phyloP scores from a whole-genome alignment of 2,329 filamentous ascomycete genomes.

The Aureobasidium sp. region DNA sequence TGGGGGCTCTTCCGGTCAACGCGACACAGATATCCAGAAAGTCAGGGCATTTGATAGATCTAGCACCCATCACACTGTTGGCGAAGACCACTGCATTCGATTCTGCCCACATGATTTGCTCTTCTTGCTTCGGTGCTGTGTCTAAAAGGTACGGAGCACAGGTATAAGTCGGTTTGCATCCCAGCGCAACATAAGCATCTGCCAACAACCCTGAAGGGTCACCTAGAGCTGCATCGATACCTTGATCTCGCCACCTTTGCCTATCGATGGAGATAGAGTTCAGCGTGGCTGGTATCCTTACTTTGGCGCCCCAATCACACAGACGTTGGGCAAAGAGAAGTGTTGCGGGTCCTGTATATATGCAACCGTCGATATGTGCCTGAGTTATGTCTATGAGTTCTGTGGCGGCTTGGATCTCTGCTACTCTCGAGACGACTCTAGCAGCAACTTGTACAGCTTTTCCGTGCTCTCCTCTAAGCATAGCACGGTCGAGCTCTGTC shows the following conservation, averaged over 20 bases:
- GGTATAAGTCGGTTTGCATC: constrained; percentile 36
- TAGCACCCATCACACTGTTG: constrained; percentile 40
- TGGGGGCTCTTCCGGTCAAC: constrained; percentile 34
- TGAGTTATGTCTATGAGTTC: constrained; percentile 34
- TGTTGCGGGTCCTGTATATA: constrained; percentile 36
- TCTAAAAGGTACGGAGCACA: constrained; percentile 40
- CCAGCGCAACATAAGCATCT: constrained; percentile 35
- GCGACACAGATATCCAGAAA: constrained; percentile 40
- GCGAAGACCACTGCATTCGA: constrained; percentile 42
- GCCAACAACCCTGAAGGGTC: constrained; percentile 30
- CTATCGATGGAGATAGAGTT: constrained; percentile 41
- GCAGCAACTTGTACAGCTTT: constrained; percentile 33
- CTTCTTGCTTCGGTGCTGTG: constrained; percentile 29
- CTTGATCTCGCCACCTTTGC: constrained; percentile 34
- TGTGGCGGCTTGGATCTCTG: constrained; percentile 29
- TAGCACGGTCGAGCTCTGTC: constrained; percentile 18
- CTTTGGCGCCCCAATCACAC: constrained; percentile 29
- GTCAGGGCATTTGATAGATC: constrained; percentile 42
- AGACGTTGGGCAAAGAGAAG: constrained; percentile 34
- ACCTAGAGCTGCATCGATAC: constrained; percentile 28
- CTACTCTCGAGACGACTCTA: constrained; percentile 33
- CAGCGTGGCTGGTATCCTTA: constrained; percentile 35
- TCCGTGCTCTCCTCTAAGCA: constrained; percentile 25
- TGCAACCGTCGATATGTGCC: constrained; percentile 38
- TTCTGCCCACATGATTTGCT: constrained; percentile 40